Conservation (phyloP, 2,329 filamentous ascomycete species). For the Pseudogymnoascus sp. region DNA sequence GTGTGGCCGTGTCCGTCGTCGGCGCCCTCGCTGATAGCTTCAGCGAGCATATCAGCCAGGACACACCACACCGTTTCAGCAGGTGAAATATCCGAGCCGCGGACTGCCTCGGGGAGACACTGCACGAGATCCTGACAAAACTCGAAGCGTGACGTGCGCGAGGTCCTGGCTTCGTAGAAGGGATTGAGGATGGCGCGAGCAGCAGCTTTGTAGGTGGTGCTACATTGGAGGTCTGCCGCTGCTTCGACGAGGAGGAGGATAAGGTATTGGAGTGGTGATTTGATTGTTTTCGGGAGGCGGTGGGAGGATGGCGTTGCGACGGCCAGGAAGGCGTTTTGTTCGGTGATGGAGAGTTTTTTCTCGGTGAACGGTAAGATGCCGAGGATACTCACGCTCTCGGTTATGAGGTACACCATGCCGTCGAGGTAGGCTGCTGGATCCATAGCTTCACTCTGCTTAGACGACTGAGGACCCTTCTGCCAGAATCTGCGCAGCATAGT, state of each 20-base stretch:
- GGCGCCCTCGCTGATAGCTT: constrained; percentile 18
- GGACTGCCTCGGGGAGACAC: constrained; percentile 16
- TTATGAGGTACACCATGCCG: constrained; percentile 43
- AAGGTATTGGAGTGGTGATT: constrained; percentile 57
- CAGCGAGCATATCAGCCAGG: constrained; percentile 22
- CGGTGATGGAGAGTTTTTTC: constrained; percentile 43
- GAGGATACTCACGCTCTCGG: constrained; percentile 41
- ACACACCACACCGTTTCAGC: constrained; percentile 21
- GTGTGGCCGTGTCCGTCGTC: constrained; percentile 9
- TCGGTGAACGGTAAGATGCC: constrained; percentile 56
- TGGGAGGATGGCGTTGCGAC: constrained; percentile 56
- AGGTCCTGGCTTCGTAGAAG: constrained; percentile 40
- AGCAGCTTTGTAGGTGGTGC: constrained; percentile 37
- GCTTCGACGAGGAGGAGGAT: constrained; percentile 50
- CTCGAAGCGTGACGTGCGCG: constrained; percentile 29
- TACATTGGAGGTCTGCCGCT: constrained; percentile 39
- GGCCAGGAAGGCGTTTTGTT: constrained; percentile 50
- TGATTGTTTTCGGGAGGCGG: constrained; percentile 41
- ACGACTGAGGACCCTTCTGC: constrained; percentile 39
- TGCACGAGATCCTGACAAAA: constrained; percentile 26
- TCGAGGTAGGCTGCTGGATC: constrained; percentile 47
- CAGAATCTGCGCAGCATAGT: constrained; percentile 63
- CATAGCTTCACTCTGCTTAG: constrained; percentile 33
- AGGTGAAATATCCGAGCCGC: constrained; percentile 23
- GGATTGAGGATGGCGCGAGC: constrained; percentile 46